phyloP scores from a whole-genome alignment of 495 filamentous ascomycete genomes.

The Lepidopterella palustris region DNA sequence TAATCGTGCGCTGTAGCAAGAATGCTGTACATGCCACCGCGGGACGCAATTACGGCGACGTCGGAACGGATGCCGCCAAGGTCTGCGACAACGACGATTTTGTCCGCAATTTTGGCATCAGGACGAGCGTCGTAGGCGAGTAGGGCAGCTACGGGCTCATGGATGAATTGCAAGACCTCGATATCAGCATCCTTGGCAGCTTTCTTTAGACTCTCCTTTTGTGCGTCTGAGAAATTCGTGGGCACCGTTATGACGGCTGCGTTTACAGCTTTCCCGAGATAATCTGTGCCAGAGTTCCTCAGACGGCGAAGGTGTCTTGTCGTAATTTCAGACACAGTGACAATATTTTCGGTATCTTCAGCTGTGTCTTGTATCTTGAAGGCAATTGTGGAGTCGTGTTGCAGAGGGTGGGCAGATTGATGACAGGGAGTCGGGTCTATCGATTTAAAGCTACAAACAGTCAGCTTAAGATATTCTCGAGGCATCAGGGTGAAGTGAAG shows the following conservation, averaged over 20 bases:
- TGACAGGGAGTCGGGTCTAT: constrained; percentile 96
- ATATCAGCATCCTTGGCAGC: constrained; percentile 76
- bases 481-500: neutral
- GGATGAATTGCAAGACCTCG: constrained; percentile 86
- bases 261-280: constrained; percentile 82
- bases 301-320: constrained; percentile 87
- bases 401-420: constrained; percentile 82
- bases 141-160: constrained; percentile 85
- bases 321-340: constrained; percentile 78
- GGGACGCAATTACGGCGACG: constrained; percentile 78
- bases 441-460: constrained; percentile 62
- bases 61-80: constrained; percentile 90
- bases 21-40: constrained; percentile 94
- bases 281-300: constrained; percentile 78
- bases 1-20: constrained; percentile 93
- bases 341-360: constrained; percentile 58
- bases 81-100: constrained; percentile 86
- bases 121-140: constrained; percentile 88
- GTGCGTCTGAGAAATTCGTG: constrained; percentile 82
- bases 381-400: constrained; percentile 62
- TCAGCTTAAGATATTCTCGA: neutral
- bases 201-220: constrained; percentile 69
- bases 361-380: constrained; percentile 78
- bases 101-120: constrained; percentile 68
- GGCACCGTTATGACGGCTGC: constrained; percentile 90